Base-by-base conservation (phyloP, 2,329 filamentous ascomycete genomes). In the Trichoderma pleuroti region DNA sequence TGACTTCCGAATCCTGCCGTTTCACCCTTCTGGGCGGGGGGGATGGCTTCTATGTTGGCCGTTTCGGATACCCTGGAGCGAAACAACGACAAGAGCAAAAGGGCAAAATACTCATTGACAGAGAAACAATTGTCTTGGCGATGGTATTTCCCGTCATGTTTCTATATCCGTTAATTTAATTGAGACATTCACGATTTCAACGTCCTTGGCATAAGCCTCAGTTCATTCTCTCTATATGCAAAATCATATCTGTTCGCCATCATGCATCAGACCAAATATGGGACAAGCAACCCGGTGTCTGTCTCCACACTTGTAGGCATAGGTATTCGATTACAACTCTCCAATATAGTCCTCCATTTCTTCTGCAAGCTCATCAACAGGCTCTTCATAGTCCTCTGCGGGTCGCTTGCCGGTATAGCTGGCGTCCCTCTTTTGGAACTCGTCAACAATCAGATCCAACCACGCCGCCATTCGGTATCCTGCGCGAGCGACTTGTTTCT, bases 391-490 rank as follows among this genome's bases (percentile, higher is more conserved):
- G 7, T 72, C 39, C 8, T 76, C 73, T 36, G 72, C 77, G 72
- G 63, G 59, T 46, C 36, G 24, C 30, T 46, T 56, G 39, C 57
- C 67, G 2, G 57, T 63, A 8, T 34, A 63, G 32, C n/a, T 70
- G 12, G 67, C 73, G 71, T 70, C 74, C 34, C 70, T 76, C 24
- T 73, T 71, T 34, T 75, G 71, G 73, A 77, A 80, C 30, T 75
- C 76, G n/a, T 83, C 80, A 10, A 83, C 87, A 75, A 92, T 89
- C 74, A 85, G 80, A 76, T 92, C 90, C 72, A 92, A 80, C 88
- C 89, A 92, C 24, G 85, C 86, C 2, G 88, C 91, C 77, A 93
- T 84, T 62, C 91, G 85, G 78, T 88, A 91, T 12, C 91, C 91
- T 5, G 89, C 91, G 73, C 87, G 87, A 9, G 91, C 91, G 72